A percentile compares a stretch with the other conserved stretches of the same genome.
Evolutionary conservation across 352 stramenopile species (phyloP).

Genomic region (Thalassiosira delicatula): DNA sequence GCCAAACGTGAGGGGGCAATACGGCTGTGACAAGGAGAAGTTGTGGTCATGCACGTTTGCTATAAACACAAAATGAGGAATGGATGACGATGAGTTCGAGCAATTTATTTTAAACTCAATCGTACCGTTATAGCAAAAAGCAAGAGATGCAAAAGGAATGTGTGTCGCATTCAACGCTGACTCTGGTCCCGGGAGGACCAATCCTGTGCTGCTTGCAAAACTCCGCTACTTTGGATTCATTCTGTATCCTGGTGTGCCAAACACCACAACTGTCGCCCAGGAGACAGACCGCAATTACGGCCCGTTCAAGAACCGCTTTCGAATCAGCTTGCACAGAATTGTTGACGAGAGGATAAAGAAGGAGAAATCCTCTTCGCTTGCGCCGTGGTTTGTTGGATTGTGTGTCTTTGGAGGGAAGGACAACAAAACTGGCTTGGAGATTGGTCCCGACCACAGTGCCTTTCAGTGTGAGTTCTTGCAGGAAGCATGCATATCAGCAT

Average conservation of each 20-base stretch:
- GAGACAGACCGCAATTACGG: slow-evolving; percentile 43
- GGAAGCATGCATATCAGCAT: slow-evolving; percentile 2
- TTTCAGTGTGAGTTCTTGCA: slow-evolving; percentile 21
- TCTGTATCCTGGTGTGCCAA: slow-evolving; percentile 48
- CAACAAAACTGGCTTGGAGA: slow-evolving; percentile 3
- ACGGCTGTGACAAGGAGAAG: slow-evolving; percentile 15
- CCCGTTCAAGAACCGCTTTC: slow-evolving; percentile 26
- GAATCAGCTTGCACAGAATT: slow-evolving; percentile 2
- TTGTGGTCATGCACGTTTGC: slow-evolving; percentile 7
- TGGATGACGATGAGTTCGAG: slow-evolving; percentile 41
- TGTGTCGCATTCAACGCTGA: slow-evolving; percentile 39
- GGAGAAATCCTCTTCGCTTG: neutral
- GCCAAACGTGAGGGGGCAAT: slow-evolving; percentile 6
- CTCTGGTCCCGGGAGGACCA: slow-evolving; percentile 22
- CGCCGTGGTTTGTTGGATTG: slow-evolving; percentile 36
- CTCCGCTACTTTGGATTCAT: slow-evolving; percentile 23
- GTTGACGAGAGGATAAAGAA: neutral
- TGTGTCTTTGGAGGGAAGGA: slow-evolving; percentile 42
- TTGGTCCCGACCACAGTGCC: too few species aligned
- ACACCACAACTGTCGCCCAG: slow-evolving; percentile 45
- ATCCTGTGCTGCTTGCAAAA: slow-evolving; percentile 4
- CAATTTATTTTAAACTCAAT: slow-evolving; percentile 22
- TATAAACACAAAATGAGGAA: slow-evolving; percentile 48
- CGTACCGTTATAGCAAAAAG: slow-evolving; percentile 27
- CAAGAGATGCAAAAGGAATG: slow-evolving; percentile 11